A percentile compares a stretch with the other conserved stretches of the same genome.
These are phyloP conservation scores for Coccomyxa sp. DNA, from an alignment of 139 green algal genomes.

Conservation along the genomic window DNA sequence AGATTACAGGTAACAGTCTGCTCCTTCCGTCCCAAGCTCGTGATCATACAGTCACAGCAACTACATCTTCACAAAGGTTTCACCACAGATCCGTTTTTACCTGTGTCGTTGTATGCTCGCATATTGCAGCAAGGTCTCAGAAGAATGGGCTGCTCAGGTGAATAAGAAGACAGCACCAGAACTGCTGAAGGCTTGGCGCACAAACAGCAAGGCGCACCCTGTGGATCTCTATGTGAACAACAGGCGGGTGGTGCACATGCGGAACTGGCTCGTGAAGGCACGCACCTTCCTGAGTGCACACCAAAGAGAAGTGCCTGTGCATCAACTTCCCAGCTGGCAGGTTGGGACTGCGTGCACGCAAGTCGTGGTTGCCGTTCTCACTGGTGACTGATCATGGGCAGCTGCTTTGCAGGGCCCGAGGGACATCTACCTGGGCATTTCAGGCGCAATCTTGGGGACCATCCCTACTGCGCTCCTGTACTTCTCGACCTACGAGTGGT, in stretches of 20 bases:
- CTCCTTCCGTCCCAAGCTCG: no score
- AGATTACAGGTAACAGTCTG: conserved; percentile 39
- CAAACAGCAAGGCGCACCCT: conserved; percentile 17
- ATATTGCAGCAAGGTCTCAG: no score
- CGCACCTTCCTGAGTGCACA: background rate
- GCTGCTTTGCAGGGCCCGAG: conserved; percentile 26
- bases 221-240: conserved; percentile 19
- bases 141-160: background rate
- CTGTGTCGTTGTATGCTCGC: background rate
- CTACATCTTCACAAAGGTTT: background rate
- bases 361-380: background rate
- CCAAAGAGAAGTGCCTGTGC: background rate
- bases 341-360: background rate
- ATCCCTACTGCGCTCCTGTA: conserved; percentile 59
- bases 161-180: conserved; percentile 26
- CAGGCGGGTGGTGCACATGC: conserved; percentile 13
- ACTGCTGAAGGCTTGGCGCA: conserved; percentile 36
- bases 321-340: background rate
- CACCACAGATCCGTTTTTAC: background rate
- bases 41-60: no score
- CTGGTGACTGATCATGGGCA: background rate
- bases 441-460: conserved; percentile 44
- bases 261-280: conserved; percentile 17
- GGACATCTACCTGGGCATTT: conserved; percentile 60
- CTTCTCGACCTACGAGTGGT: conserved; percentile 55